Evolutionary conservation across 768 basidiomycete species (phyloP).

Genomic region (Suillus paluster): DNA sequence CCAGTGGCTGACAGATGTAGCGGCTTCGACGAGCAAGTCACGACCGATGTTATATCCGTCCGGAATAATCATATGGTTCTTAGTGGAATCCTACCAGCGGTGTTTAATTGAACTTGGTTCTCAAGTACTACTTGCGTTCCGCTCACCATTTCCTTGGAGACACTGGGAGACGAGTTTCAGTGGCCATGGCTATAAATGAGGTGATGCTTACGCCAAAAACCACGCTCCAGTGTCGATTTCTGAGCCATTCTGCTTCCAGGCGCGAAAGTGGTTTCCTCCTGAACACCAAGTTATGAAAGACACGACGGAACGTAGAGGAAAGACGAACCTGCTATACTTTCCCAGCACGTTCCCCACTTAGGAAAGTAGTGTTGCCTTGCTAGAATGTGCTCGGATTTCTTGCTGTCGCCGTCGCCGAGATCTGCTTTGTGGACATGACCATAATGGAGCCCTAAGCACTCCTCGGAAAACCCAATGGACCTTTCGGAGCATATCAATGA

Average conservation of each 20-base stretch:
- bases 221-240: conserved; percentile 74
- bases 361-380: conserved; percentile 82
- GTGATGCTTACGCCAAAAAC: conserved; percentile 72
- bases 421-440: conserved; percentile 79
- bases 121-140: no score
- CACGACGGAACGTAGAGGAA: neutral
- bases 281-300: conserved; percentile 11
- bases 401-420: conserved; percentile 81
- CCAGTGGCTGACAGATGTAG: conserved; percentile 63
- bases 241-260: conserved; percentile 88
- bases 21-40: conserved; percentile 74
- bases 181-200: neutral
- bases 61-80: conserved; percentile 73
- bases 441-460: conserved; percentile 80
- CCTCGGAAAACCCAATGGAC: conserved; percentile 81
- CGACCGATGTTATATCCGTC: conserved; percentile 86
- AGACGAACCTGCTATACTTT: conserved; percentile 66
- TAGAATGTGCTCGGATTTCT: conserved; percentile 69
- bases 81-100: conserved; percentile 51
- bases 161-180: conserved; percentile 43
- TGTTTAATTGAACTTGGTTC: conserved; percentile 10
- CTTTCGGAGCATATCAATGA: conserved; percentile 36
- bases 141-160: conserved; percentile 69
- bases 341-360: conserved; percentile 87
- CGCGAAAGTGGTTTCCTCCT: conserved; percentile 90